Conservation (phyloP, 2,329 filamentous ascomycete genomes). For the Phialophora tarda region DNA sequence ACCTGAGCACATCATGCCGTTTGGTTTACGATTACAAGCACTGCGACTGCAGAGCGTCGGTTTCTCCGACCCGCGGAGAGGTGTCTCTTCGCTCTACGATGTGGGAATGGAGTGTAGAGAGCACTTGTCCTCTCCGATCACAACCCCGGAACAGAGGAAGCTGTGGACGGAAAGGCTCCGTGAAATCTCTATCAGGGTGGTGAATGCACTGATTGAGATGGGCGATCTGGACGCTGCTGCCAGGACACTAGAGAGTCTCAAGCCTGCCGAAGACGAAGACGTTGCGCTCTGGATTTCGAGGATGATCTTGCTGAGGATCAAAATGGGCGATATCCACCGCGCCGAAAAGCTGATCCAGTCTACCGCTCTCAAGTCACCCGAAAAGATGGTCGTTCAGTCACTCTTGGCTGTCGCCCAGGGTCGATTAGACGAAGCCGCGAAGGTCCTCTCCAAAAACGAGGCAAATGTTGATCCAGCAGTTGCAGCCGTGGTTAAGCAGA, state of each 20-base stretch:
- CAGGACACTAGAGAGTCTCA: conserved; percentile 70
- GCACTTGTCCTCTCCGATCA: conserved; percentile 59
- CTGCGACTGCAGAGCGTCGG: conserved; percentile 85
- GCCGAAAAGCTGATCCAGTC: conserved; percentile 63
- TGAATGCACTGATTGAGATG: conserved; percentile 66
- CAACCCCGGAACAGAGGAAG: conserved; percentile 61
- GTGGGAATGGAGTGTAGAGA: conserved; percentile 77
- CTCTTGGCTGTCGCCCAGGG: conserved; percentile 80
- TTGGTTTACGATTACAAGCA: conserved; percentile 81
- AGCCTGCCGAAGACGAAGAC: conserved; percentile 41
- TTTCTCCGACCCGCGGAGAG: conserved; percentile 80
- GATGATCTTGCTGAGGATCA: conserved; percentile 72
- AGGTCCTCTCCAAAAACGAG: conserved; percentile 20
- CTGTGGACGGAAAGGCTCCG: conserved; percentile 74
- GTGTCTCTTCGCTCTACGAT: conserved; percentile 90
- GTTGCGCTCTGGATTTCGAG: conserved; percentile 42
- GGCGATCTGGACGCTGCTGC: conserved; percentile 82
- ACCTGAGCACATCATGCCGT: conserved; percentile 78
- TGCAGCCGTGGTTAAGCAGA: conserved; percentile 77
- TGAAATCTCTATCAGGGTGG: conserved; percentile 72
- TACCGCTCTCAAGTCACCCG: conserved; percentile 47
- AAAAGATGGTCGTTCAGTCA: conserved; percentile 60
- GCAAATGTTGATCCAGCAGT: conserved; percentile 45
- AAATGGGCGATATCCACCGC: conserved; percentile 75
- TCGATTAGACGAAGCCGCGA: conserved; percentile 68